These are phyloP conservation scores for Boletus rex-veris DNA, from an alignment of 768 basidiomycete species.

Conservation along the genomic window DNA sequence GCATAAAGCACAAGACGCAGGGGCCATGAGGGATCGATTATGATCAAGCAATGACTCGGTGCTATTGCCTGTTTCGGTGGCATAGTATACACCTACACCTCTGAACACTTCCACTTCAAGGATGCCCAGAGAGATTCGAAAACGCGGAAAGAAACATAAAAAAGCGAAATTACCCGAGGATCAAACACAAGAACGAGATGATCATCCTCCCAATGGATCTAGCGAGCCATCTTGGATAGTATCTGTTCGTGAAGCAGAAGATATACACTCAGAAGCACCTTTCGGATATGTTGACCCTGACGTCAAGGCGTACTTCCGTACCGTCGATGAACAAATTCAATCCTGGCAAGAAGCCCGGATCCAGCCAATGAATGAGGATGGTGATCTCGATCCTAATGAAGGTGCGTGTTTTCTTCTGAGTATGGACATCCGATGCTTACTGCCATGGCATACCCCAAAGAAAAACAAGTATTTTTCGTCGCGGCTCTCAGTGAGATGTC, in stretches of 20 bases:
- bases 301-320: constrained; percentile 89
- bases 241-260: constrained; percentile 36
- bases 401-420: constrained; percentile 38
- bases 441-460: constrained; percentile 35
- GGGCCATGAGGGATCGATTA: constrained; percentile 62
- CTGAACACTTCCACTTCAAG: neutral
- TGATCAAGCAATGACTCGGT: neutral
- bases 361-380: constrained; percentile 41
- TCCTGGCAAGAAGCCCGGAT: constrained; percentile 68
- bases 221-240: constrained; percentile 73
- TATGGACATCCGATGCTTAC: neutral
- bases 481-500: constrained; percentile 83
- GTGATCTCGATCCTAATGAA: constrained; percentile 66
- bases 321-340: constrained; percentile 81
- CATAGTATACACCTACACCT: too few relatives aligned
- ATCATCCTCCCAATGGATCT: constrained; percentile 5
- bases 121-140: constrained; percentile 75
- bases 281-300: constrained; percentile 90
- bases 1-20: constrained; percentile 76
- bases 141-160: constrained; percentile 75
- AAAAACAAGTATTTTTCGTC: constrained; percentile 71
- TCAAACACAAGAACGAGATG: constrained; percentile 1
- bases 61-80: constrained; percentile 8
- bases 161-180: constrained; percentile 31
- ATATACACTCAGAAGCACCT: constrained; percentile 63